Conservation (phyloP, 2,329 filamentous ascomycete species). For the Diaporthe citri region DNA sequence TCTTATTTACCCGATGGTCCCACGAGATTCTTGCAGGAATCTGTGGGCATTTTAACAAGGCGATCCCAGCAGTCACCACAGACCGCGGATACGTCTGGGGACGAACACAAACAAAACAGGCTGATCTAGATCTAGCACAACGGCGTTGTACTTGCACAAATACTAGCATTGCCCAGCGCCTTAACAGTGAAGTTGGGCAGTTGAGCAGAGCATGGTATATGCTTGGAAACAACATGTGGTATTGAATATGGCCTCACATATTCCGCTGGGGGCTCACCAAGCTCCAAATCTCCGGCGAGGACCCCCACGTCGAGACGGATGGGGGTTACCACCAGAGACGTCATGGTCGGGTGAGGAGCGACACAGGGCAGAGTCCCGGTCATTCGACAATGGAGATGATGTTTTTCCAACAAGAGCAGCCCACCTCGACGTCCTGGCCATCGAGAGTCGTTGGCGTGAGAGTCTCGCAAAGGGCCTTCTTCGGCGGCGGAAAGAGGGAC, state of each 20-base stretch:
- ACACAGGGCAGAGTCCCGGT: background rate
- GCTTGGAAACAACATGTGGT: background rate
- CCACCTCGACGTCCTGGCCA: background rate
- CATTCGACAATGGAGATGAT: background rate
- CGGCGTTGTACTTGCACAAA: background rate
- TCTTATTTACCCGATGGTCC: slow-evolving; percentile 35
- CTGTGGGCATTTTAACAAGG: slow-evolving; percentile 32
- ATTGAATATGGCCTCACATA: slow-evolving; percentile 10
- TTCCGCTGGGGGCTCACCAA: background rate
- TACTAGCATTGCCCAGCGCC: background rate
- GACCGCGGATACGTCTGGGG: background rate
- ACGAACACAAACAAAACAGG: slow-evolving; percentile 9
- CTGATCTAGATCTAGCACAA: slow-evolving; percentile 25
- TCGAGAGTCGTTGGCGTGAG: background rate
- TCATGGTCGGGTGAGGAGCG: background rate
- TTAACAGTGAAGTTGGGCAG: background rate
- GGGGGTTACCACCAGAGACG: background rate
- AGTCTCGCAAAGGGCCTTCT: slow-evolving; percentile 7
- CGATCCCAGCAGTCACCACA: slow-evolving; percentile 27
- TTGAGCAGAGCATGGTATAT: background rate
- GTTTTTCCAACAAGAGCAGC: slow-evolving; percentile 1
- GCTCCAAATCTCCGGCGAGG: background rate
- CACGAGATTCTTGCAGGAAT: slow-evolving; percentile 33
- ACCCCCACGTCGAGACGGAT: background rate
- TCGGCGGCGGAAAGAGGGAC: slow-evolving; percentile 36